Evolutionary conservation across 495 filamentous ascomycete genomes (phyloP).

Genomic region (Neurospora pannonica): DNA sequence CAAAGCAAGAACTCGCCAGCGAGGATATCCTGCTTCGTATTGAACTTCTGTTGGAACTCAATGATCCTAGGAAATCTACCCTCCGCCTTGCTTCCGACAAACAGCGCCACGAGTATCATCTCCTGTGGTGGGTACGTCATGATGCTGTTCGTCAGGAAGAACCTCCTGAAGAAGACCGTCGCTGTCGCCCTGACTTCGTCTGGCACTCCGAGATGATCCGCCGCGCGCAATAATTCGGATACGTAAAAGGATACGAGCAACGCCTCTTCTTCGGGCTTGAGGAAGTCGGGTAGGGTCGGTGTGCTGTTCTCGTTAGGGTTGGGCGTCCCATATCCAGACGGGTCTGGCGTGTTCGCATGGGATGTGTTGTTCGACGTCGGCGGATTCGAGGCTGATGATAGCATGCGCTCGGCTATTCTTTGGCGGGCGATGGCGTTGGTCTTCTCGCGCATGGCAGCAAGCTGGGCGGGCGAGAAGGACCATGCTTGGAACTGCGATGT

Average conservation of each 20-base stretch:
- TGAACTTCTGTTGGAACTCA: slow-evolving; percentile 52
- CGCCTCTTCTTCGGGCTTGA: slow-evolving; percentile 72
- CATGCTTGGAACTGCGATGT: slow-evolving; percentile 86
- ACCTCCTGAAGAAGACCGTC: slow-evolving; percentile 82
- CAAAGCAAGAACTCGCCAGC: slow-evolving; percentile 85
- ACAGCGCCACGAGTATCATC: slow-evolving; percentile 78
- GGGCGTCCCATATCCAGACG: slow-evolving; percentile 22
- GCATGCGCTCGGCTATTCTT: slow-evolving; percentile 48
- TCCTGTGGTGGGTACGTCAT: slow-evolving; percentile 89
- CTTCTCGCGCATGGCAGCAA: slow-evolving; percentile 57
- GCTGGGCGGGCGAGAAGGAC: slow-evolving; percentile 75
- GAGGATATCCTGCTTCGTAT: slow-evolving; percentile 66
- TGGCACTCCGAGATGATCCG: slow-evolving; percentile 66
- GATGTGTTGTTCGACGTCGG: slow-evolving; percentile 15
- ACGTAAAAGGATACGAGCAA: slow-evolving; percentile 74
- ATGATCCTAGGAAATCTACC: slow-evolving; percentile 64
- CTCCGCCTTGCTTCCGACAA: slow-evolving; percentile 88
- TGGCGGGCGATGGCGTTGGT: slow-evolving; percentile 68
- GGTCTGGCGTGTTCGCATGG: slow-evolving; percentile 23
- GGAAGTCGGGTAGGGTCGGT: slow-evolving; percentile 52
- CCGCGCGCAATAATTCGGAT: slow-evolving; percentile 61
- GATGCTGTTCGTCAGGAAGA: slow-evolving; percentile 87
- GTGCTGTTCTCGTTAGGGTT: slow-evolving; percentile 19
- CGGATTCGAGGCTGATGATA: slow-evolving; percentile 6
- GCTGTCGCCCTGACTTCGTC: slow-evolving; percentile 83